These are phyloP conservation scores for Fusarium irregulare DNA, from an alignment of 2,329 filamentous ascomycete genomes.

Conservation along the genomic window DNA sequence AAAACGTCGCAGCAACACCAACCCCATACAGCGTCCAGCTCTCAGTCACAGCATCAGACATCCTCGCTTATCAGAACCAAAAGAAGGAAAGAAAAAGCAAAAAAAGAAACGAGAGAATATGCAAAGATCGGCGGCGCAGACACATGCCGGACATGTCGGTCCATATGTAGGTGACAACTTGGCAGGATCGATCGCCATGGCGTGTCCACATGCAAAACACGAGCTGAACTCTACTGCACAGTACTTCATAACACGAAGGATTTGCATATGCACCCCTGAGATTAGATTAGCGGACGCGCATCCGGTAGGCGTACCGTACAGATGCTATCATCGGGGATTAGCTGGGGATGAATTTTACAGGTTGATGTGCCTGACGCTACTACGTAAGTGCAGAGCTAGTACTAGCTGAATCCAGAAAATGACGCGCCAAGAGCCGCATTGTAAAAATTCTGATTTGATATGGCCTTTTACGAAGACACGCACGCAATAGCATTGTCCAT, in stretches of 20 bases:
- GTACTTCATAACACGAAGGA: not conserved
- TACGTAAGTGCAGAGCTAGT: not conserved
- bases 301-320: not conserved
- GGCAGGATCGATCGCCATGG: not conserved
- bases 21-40: constrained; percentile 47
- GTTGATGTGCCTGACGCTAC: constrained; percentile 10
- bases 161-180: constrained; percentile 10
- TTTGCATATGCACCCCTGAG: constrained; percentile 4
- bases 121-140: constrained; percentile 1
- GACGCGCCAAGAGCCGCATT: constrained; percentile 4
- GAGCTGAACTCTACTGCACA: not conserved
- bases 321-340: not conserved
- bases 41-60: constrained; percentile 35
- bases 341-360: not conserved
- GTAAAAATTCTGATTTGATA: not conserved
- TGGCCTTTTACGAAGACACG: not conserved
- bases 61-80: constrained; percentile 9
- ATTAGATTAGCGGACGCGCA: not conserved
- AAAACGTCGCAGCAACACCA: constrained; percentile 41
- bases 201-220: not conserved
- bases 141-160: not conserved
- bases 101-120: not conserved
- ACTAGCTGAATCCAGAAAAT: not conserved
- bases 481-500: not conserved
- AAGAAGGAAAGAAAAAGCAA: not conserved